These are phyloP conservation scores for Solanum hybrid DNA, from an alignment of 305 asterid species.

Conservation along the genomic window DNA sequence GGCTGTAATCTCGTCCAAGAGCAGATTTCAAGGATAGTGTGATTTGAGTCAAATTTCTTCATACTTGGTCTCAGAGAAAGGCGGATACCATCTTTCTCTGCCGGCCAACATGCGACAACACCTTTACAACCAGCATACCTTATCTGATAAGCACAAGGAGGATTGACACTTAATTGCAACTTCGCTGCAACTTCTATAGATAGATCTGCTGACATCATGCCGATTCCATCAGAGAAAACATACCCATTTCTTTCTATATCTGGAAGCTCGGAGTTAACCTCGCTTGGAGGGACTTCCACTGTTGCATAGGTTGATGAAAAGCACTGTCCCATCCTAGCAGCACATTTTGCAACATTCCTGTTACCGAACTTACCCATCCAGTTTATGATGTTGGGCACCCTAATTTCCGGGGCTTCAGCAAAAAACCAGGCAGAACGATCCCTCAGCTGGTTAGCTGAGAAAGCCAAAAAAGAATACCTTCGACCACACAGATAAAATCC, in stretches of 20 bases:
- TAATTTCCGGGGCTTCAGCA: slow-evolving; percentile 41
- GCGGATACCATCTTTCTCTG: slow-evolving; percentile 23
- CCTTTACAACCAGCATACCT: slow-evolving; percentile 92
- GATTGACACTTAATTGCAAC: slow-evolving; percentile 43
- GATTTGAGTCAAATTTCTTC: slow-evolving; percentile 70
- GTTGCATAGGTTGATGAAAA: slow-evolving; percentile 97
- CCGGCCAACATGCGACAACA: slow-evolving; percentile 81
- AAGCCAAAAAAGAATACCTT: slow-evolving; percentile 71
- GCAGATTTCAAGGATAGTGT: slow-evolving; percentile 78
- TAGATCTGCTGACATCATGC: slow-evolving; percentile 62
- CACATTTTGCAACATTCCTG: slow-evolving; percentile 72
- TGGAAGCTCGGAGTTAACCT: slow-evolving; percentile 27
- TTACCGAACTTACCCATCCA: slow-evolving; percentile 85
- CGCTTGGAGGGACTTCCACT: slow-evolving; percentile 43
- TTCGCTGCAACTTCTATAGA: slow-evolving; percentile 66
- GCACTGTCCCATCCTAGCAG: slow-evolving; percentile 97
- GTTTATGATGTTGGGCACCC: slow-evolving; percentile 30
- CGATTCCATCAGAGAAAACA: slow-evolving; percentile 92
- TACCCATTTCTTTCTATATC: slow-evolving; percentile 56
- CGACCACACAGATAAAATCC: slow-evolving; percentile 82
- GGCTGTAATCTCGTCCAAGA: slow-evolving; percentile 91
- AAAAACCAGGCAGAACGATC: slow-evolving; percentile 97
- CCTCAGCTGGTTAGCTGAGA: slow-evolving; percentile 81
- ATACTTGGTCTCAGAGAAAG: slow-evolving; percentile 66
- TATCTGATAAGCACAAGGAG: slow-evolving; percentile 87